A percentile compares a stretch with the other conserved stretches of the same genome.
These are phyloP conservation scores for Rubia peregrina DNA, from an alignment of 305 asterid genomes.

Conservation along the genomic window DNA sequence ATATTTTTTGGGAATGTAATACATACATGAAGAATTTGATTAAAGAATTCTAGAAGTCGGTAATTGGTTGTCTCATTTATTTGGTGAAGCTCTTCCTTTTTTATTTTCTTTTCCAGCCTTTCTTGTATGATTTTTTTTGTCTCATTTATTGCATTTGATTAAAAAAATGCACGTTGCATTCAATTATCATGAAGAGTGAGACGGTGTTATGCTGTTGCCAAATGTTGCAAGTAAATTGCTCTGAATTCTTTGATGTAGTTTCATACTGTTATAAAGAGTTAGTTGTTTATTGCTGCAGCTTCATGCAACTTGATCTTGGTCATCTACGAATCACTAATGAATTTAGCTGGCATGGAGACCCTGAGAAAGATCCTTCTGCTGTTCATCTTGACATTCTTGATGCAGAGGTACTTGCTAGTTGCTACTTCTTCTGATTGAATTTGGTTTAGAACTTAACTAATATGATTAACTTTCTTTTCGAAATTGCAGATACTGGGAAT, in stretches of 20 bases:
- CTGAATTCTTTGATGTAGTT: not conserved
- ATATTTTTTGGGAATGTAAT: not conserved
- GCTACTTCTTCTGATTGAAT: slow-evolving; percentile 17
- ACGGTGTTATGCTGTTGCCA: not conserved
- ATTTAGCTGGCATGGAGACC: slow-evolving; percentile 81
- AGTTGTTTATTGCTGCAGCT: slow-evolving; percentile 41
- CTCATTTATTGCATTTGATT: not conserved
- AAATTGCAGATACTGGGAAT: slow-evolving; percentile 72
- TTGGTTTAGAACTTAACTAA: slow-evolving; percentile 8
- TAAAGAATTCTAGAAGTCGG: not conserved
- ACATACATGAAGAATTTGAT: not conserved
- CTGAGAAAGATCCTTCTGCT: slow-evolving; percentile 83
- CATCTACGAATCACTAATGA: slow-evolving; percentile 72
- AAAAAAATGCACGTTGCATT: not conserved
- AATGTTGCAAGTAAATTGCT: not conserved
- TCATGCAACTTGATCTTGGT: slow-evolving; percentile 99
- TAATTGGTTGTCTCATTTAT: not conserved
- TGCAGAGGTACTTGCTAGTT: slow-evolving; percentile 57
- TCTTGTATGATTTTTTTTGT: not conserved
- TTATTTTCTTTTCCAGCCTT: slow-evolving; percentile 2
- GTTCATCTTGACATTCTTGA: slow-evolving; percentile 96
- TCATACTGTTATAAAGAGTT: no score
- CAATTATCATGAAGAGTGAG: not conserved
- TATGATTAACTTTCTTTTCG: slow-evolving; percentile 23
- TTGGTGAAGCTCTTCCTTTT: not conserved